A percentile compares a stretch with the other conserved stretches of the same genome.
Evolutionary conservation across 2,329 filamentous ascomycete genomes (phyloP).

Genomic region (Alternaria rosae): DNA sequence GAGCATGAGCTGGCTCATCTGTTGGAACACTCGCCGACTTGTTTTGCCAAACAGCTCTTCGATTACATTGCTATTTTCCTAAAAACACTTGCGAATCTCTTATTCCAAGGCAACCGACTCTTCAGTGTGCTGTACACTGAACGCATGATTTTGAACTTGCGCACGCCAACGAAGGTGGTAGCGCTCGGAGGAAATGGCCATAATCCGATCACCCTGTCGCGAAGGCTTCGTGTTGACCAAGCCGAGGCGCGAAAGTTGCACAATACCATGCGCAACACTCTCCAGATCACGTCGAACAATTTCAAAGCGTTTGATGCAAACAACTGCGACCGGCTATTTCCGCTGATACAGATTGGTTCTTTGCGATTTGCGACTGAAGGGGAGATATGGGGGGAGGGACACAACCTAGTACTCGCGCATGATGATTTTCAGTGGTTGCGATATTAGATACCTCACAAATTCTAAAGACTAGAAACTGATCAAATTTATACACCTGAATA

Average conservation of each 20-base stretch:
- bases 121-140: slow-evolving; percentile 38
- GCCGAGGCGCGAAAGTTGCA: slow-evolving; percentile 29
- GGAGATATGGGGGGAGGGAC: slow-evolving; percentile 37
- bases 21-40: slow-evolving; percentile 33
- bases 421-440: slow-evolving; percentile 41
- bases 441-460: slow-evolving; percentile 20
- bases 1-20: slow-evolving; percentile 36
- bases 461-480: background rate
- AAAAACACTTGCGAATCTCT: slow-evolving; percentile 36
- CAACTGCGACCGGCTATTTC: slow-evolving; percentile 33
- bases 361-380: slow-evolving; percentile 38
- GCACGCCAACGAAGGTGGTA: slow-evolving; percentile 35
- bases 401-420: slow-evolving; percentile 40
- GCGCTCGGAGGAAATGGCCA: slow-evolving; percentile 15
- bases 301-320: slow-evolving; percentile 37
- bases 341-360: slow-evolving; percentile 39
- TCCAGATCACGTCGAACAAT: slow-evolving; percentile 34
- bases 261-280: slow-evolving; percentile 35
- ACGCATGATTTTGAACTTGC: slow-evolving; percentile 37
- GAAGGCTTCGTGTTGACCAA: slow-evolving; percentile 28
- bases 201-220: slow-evolving; percentile 21
- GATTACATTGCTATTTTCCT: slow-evolving; percentile 43
- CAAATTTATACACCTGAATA: too few relatives aligned
- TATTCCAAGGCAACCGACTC: slow-evolving; percentile 25
- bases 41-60: slow-evolving; percentile 40